Evolutionary conservation across 768 basidiomycete species (phyloP).

Genomic region (Hemileccinum rubropunctum): DNA sequence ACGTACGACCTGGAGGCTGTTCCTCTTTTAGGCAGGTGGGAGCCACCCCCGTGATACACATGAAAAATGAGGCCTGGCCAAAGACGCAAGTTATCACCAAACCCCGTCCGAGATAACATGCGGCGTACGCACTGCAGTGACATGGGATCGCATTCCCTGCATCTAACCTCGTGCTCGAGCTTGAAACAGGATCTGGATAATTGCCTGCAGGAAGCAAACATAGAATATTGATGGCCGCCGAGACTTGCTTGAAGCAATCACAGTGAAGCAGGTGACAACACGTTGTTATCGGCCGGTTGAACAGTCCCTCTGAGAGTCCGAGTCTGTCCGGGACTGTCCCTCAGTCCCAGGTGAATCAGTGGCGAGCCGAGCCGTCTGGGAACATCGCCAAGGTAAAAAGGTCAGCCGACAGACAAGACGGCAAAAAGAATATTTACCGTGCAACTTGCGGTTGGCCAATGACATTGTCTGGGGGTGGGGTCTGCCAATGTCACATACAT

Average conservation of each 20-base stretch:
- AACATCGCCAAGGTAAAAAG: neutral
- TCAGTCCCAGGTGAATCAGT: neutral
- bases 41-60: neutral
- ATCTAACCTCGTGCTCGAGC: neutral
- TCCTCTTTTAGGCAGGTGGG: neutral
- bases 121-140: neutral
- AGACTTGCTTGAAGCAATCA: neutral
- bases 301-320: too few relatives aligned
- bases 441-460: neutral
- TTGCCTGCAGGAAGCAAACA: neutral
- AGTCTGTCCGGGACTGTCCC: too few relatives aligned
- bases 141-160: neutral
- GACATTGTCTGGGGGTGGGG: too few relatives aligned
- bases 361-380: neutral
- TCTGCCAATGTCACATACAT: too few relatives aligned
- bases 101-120: slow-evolving; percentile 4
- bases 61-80: neutral
- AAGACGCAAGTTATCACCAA: neutral
- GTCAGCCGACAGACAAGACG: neutral
- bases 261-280: neutral
- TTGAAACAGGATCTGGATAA: neutral
- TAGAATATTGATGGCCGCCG: neutral
- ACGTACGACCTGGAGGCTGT: neutral
- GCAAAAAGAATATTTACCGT: neutral
- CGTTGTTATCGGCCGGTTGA: neutral